These are phyloP conservation scores for Pseudogymnoascus sp. DNA, from an alignment of 2,329 filamentous ascomycete species.

Conservation along the genomic window DNA sequence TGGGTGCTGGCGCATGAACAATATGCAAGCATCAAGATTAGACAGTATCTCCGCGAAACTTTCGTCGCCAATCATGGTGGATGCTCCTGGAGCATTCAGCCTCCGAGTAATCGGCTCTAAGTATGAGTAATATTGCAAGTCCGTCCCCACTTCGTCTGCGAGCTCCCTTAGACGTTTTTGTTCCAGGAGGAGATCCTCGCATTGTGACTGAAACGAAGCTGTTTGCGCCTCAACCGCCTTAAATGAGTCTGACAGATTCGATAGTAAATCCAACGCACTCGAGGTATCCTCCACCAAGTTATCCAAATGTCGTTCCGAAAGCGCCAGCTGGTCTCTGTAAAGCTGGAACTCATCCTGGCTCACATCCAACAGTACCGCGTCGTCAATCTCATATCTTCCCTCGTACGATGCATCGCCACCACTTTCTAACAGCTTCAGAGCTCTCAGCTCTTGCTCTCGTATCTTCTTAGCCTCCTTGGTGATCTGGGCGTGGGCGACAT, in stretches of 20 bases:
- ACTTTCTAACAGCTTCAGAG: slow-evolving; percentile 28
- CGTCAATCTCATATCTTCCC: slow-evolving; percentile 50
- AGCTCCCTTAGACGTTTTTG: slow-evolving; percentile 72
- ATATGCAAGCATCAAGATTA: slow-evolving; percentile 82
- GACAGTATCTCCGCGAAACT: slow-evolving; percentile 83
- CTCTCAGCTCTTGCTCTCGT: slow-evolving; percentile 15
- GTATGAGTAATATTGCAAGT: slow-evolving; percentile 91
- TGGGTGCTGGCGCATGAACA: slow-evolving; percentile 82
- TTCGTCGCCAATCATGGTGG: slow-evolving; percentile 73
- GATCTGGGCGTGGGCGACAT: slow-evolving; percentile 50
- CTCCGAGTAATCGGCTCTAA: slow-evolving; percentile 83
- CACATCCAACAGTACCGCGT: slow-evolving; percentile 65
- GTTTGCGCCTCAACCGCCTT: slow-evolving; percentile 82
- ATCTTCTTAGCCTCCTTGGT: slow-evolving; percentile 39
- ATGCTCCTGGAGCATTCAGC: slow-evolving; percentile 85
- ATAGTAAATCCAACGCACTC: slow-evolving; percentile 65
- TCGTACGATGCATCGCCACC: slow-evolving; percentile 47
- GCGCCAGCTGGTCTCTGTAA: slow-evolving; percentile 72
- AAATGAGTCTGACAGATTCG: slow-evolving; percentile 77
- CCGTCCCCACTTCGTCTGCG: slow-evolving; percentile 76
- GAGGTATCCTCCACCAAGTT: slow-evolving; percentile 70
- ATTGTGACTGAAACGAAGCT: slow-evolving; percentile 85
- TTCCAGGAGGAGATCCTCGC: slow-evolving; percentile 76
- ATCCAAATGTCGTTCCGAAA: slow-evolving; percentile 76
- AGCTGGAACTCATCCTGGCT: slow-evolving; percentile 80